Evolutionary conservation across 371 early-diverging fungal genomes (phyloP).

Genomic region (Furculomyces boomerangus): DNA sequence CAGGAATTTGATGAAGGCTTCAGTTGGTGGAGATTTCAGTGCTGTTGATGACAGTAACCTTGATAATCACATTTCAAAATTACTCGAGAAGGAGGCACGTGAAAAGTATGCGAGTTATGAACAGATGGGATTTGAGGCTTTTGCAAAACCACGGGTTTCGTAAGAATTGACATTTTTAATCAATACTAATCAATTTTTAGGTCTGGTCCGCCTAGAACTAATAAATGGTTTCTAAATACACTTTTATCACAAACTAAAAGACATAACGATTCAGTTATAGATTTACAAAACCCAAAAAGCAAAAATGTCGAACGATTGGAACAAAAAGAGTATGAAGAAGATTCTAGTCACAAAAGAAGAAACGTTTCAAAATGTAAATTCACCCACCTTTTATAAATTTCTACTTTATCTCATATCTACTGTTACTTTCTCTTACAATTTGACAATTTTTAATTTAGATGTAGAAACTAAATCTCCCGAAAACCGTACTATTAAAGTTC

Average conservation of each 20-base stretch:
- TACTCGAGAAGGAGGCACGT: not conserved
- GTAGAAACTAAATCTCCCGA: slow-evolving; percentile 73
- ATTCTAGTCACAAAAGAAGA: not conserved
- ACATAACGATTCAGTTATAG: not conserved
- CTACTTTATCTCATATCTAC: not conserved
- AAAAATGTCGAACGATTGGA: not conserved
- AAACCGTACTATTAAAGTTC: not conserved
- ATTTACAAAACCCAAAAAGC: not conserved
- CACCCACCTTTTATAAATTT: not conserved
- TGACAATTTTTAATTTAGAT: slow-evolving; percentile 55
- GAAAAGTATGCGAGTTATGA: not conserved
- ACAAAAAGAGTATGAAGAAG: not conserved
- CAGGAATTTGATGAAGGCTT: not conserved
- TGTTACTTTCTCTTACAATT: not conserved
- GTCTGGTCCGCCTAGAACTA: not conserved
- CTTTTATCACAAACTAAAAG: not conserved
- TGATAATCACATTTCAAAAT: not conserved
- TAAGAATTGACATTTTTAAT: too few species aligned
- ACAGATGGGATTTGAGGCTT: not conserved
- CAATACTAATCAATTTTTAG: not conserved
- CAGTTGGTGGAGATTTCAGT: not conserved
- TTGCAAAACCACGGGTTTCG: too few species aligned
- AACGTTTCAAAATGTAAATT: not conserved
- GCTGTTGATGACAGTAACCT: not conserved
- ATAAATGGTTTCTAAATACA: not conserved